Conservation (phyloP, 2,329 filamentous ascomycete genomes). For the Hysterium pulicare region DNA sequence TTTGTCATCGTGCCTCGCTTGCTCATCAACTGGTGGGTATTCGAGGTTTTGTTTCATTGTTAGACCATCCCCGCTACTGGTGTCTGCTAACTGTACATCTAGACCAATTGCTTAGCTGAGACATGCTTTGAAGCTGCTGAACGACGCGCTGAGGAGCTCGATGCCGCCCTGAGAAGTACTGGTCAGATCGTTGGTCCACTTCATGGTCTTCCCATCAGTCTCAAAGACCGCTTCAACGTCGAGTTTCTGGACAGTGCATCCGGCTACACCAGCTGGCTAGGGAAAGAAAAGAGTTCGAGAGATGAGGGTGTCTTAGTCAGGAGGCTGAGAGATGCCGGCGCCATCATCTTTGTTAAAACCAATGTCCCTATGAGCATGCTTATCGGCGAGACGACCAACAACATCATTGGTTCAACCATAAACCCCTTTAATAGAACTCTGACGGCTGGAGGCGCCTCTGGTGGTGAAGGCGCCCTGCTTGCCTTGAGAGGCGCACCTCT, state of each 20-base stretch:
- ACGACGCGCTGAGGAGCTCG: conserved; percentile 44
- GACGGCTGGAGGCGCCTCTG: conserved; percentile 14
- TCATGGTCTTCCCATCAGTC: conserved; percentile 59
- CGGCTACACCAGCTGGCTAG: conserved; percentile 11
- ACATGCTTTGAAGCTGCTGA: conserved; percentile 51
- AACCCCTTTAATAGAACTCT: conserved; percentile 13
- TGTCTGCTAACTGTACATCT: not conserved
- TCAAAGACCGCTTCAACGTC: conserved; percentile 60
- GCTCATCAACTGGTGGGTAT: conserved; percentile 43
- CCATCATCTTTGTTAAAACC: conserved; percentile 14
- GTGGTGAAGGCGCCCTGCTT: conserved; percentile 17
- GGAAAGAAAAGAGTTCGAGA: conserved; percentile 3
- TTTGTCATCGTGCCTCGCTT: conserved; percentile 51
- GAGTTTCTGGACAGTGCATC: conserved; percentile 9
- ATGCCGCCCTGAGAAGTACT: conserved; percentile 42
- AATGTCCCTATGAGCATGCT: conserved; percentile 14
- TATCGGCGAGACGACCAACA: conserved; percentile 15
- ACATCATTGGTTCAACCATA: conserved; percentile 13
- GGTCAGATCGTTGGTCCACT: conserved; percentile 54
- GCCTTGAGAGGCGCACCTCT: conserved; percentile 14
- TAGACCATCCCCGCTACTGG: not conserved
- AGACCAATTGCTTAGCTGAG: conserved; percentile 55
- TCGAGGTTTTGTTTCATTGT: not conserved
- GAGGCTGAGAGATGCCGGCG: conserved; percentile 8
- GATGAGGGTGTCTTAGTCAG: conserved; percentile 9